Evolutionary conservation across 1,139 yeast genomes (phyloP).

Genomic region (Yamadazyma triangularis): DNA sequence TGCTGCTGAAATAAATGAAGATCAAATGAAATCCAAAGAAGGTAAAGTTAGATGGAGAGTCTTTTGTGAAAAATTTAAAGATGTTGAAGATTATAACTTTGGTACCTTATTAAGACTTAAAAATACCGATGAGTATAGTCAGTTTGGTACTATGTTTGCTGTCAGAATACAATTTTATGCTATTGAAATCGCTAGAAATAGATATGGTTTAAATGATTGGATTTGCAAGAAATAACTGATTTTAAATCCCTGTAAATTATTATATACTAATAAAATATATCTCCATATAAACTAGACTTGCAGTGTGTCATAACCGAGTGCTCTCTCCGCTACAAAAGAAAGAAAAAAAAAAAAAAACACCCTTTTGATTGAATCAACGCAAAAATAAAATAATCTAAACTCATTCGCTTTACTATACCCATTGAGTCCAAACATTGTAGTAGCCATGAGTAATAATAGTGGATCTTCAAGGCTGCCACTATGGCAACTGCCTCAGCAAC

Average conservation of each 20-base stretch:
- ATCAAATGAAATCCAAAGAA: slow-evolving; percentile 69
- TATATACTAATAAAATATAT: too few relatives aligned
- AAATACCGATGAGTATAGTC: slow-evolving; percentile 69
- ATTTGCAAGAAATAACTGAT: slow-evolving; percentile 30
- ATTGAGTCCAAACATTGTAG: too few relatives aligned
- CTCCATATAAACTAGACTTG: too few relatives aligned
- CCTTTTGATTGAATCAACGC: too few relatives aligned
- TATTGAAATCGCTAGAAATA: slow-evolving; percentile 90
- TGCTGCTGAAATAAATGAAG: slow-evolving; percentile 62
- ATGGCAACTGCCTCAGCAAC: slow-evolving; percentile 8
- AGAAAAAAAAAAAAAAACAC: too few relatives aligned
- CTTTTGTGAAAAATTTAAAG: slow-evolving; percentile 79
- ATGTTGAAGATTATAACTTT: slow-evolving; percentile 86
- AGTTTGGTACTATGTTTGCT: slow-evolving; percentile 81
- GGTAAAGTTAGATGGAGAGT: slow-evolving; percentile 92
- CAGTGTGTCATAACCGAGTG: too few relatives aligned
- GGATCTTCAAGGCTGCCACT: slow-evolving; percentile 8
- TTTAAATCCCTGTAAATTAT: too few relatives aligned
- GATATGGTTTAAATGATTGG: slow-evolving; percentile 92
- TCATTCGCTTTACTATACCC: too few relatives aligned
- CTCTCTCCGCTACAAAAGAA: too few relatives aligned
- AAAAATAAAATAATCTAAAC: too few relatives aligned
- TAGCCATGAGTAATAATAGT: slow-evolving; percentile 1
- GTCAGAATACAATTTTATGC: slow-evolving; percentile 94
- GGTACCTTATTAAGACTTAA: slow-evolving; percentile 86